phyloP scores from a whole-genome alignment of 441 rosid genomes.

The Arabidopsis lyrata region DNA sequence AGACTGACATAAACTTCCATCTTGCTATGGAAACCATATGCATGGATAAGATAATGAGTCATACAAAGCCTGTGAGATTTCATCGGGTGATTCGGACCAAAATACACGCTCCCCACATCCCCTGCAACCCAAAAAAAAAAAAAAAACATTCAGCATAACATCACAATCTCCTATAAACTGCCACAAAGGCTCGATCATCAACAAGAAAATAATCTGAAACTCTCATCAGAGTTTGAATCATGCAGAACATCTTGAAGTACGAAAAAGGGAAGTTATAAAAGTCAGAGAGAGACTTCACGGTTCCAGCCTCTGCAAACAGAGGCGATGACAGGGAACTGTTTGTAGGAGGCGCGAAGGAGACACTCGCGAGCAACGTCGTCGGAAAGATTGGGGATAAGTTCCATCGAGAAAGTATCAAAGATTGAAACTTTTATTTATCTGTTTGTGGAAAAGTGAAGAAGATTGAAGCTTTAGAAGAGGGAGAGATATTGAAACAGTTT shows the following conservation, averaged over 20 bases:
- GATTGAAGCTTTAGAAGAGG: background rate
- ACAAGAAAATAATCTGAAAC: too few relatives aligned
- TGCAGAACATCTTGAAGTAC: too few relatives aligned
- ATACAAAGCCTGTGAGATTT: slow-evolving; percentile 96
- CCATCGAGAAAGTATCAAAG: slow-evolving; percentile 33
- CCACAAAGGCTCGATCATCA: background rate
- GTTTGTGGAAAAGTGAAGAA: background rate
- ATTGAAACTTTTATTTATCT: background rate
- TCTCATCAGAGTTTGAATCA: too few relatives aligned
- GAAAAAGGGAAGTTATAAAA: too few relatives aligned
- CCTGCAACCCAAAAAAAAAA: slow-evolving; percentile 61
- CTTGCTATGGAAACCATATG: slow-evolving; percentile 90
- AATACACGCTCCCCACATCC: slow-evolving; percentile 92
- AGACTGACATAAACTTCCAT: slow-evolving; percentile 90
- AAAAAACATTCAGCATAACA: background rate
- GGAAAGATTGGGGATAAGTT: slow-evolving; percentile 51
- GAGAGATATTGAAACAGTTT: slow-evolving; percentile 5
- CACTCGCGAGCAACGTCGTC: slow-evolving; percentile 56
- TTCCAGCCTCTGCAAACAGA: slow-evolving; percentile 56
- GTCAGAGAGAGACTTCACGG: slow-evolving; percentile 37
- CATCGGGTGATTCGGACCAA: slow-evolving; percentile 99
- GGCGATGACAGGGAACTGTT: slow-evolving; percentile 39
- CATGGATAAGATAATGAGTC: slow-evolving; percentile 97
- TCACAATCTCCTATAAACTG: background rate
- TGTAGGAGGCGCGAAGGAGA: slow-evolving; percentile 51